A percentile compares a stretch with the other conserved stretches of the same genome.
Evolutionary conservation across 129 eudicot species (phyloP).

Genomic region (Silybum marianum): DNA sequence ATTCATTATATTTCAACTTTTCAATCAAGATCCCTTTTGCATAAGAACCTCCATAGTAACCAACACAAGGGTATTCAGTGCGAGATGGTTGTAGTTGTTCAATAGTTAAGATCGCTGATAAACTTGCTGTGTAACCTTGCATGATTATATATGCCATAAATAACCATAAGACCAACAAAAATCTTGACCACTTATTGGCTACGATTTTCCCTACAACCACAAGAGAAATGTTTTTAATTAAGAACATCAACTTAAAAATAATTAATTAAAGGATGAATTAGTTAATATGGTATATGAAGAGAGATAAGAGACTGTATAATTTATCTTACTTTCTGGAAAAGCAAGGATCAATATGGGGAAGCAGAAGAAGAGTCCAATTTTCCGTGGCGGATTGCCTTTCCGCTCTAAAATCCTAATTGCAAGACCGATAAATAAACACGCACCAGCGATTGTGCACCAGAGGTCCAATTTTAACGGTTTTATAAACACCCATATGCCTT

Average conservation of each 20-base stretch:
- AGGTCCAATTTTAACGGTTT: constrained; percentile 3
- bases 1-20: neutral
- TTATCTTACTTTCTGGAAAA: neutral
- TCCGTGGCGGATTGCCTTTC: neutral
- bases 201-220: constrained; percentile 7
- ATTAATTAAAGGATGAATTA: neutral
- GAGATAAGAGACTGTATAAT: neutral
- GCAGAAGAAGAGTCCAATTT: neutral
- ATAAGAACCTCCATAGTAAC: neutral
- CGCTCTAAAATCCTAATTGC: constrained; percentile 15
- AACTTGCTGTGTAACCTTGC: constrained; percentile 13
- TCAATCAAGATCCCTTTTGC: neutral
- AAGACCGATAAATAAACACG: neutral
- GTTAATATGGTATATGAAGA: neutral
- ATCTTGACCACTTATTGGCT: neutral
- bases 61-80: neutral
- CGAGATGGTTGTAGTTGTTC: constrained; percentile 7
- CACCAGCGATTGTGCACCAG: neutral
- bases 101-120: constrained; percentile 5
- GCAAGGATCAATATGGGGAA: neutral
- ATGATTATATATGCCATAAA: constrained; percentile 7
- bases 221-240: neutral
- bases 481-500: neutral
- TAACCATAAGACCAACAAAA: constrained; percentile 8
- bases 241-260: neutral